Evolutionary conservation across 148 eudicot genomes (phyloP).

Genomic region (Selenicereus undatus): DNA sequence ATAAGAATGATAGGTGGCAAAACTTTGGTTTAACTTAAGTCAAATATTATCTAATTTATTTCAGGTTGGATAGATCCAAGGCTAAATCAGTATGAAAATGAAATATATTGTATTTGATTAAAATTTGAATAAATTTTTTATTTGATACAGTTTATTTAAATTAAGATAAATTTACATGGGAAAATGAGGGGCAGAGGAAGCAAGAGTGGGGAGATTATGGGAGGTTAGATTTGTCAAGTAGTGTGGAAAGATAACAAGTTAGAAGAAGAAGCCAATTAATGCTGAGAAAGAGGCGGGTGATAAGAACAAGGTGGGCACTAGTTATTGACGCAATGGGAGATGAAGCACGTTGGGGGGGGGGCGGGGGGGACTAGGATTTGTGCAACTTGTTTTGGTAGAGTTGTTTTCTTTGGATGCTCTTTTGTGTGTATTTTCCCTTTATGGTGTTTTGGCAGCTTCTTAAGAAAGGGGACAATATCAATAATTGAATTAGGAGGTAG

Average conservation of each 20-base stretch:
- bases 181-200: too few species aligned
- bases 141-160: too few species aligned
- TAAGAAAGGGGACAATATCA: background rate
- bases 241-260: background rate
- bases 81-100: too few species aligned
- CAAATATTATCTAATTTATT: background rate
- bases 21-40: background rate
- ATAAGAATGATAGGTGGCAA: background rate
- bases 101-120: too few species aligned
- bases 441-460: background rate
- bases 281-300: background rate
- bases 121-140: too few species aligned
- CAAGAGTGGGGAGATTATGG: too few species aligned
- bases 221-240: too few species aligned
- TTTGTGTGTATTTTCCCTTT: background rate
- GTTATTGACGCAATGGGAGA: background rate
- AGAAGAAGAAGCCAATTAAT: too few species aligned
- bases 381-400: background rate
- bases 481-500: slow-evolving; percentile 6
- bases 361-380: background rate
- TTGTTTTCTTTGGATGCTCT: slow-evolving; percentile 16
- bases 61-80: background rate
- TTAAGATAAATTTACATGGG: too few species aligned
- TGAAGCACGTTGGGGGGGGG: background rate
- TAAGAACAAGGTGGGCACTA: slow-evolving; percentile 1